Conservation (phyloP, 225 moss, liverwort and hornwort species). For the Physcomitrellopsis africana region DNA sequence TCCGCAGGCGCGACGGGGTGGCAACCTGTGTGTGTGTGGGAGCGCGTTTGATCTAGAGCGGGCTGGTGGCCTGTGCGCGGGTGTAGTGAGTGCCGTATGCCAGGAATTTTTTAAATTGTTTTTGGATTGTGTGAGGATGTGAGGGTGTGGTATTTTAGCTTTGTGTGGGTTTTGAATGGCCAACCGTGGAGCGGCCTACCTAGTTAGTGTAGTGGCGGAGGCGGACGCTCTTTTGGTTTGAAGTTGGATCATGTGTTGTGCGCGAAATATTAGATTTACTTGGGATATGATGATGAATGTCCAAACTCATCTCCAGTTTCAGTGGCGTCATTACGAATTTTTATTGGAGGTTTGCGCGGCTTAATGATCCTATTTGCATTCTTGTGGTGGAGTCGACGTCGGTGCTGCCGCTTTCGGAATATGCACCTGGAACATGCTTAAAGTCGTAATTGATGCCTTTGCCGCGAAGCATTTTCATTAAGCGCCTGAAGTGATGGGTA, state of each 20-base stretch:
- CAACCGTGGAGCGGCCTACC: not conserved
- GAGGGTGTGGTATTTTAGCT: slow-evolving; percentile 12
- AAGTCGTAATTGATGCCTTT: not conserved
- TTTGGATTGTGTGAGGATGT: not conserved
- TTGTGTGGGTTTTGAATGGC: slow-evolving; percentile 15
- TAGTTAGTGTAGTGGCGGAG: not conserved
- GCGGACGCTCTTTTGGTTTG: slow-evolving; percentile 3
- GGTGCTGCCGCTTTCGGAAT: not conserved
- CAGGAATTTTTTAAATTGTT: not conserved
- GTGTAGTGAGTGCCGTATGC: slow-evolving; percentile 12
- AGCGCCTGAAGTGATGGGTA: not conserved
- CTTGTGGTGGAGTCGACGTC: not conserved
- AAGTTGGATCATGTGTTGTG: not conserved
- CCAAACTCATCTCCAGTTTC: not conserved
- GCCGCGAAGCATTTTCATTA: not conserved
- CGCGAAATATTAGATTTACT: slow-evolving; percentile 4
- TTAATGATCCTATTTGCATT: not conserved
- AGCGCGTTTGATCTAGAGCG: slow-evolving; percentile 32
- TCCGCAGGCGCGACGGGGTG: not conserved
- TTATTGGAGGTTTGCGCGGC: not conserved
- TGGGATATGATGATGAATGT: not conserved
- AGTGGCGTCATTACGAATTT: not conserved
- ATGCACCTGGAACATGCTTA: slow-evolving; percentile 1
- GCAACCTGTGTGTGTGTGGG: not conserved
- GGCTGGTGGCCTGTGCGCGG: slow-evolving; percentile 24